Evolutionary conservation across 176 grass and related monocot species (phyloP), one percentile per base, ranked within the genome.

Genomic region (Juncus inflexus): DNA sequence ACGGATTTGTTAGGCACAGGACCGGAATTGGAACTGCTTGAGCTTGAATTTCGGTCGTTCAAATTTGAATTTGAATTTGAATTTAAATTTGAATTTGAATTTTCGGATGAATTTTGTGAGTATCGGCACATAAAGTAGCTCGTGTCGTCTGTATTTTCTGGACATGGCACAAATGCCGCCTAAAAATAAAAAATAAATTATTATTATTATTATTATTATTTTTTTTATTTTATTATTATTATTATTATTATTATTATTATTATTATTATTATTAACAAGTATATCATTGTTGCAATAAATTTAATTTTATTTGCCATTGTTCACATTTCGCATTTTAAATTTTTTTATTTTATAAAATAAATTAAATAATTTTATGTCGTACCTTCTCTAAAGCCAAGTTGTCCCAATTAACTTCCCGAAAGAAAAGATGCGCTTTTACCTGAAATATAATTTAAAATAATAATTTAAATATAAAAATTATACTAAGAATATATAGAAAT

Each of bases 361-460:
- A 70, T 13, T 3, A 35, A 9, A 10, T 37, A 52, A 7, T 15
- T 61, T 61, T 42, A 58, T 19, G 64, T 38, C n/a, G 45, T 55
- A 81, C 78, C 78, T 81, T 74, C 61, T 75, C 70, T 13, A 60
- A 68, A n/a, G 62, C 52, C 9, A 74, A 14, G 54, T 61, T 68
- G 50, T 67, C 15, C 78, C 78, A 81, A 55, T 81, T 64, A 60
- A 81, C 16, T 40, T 75, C 71, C 38, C 67, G 61, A 19, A 81
- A 81, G 55, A 81, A 81, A 2, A 19, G 55, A 47, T 81, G 78
- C 36, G 61, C 70, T 68, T 81, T 81, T 60, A 81, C 78, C 78
- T 81, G 70, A 62, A 74, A 62, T 52, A 60, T 74, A 74, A 66
- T 67, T 61, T 59, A 68, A 39, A 6, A n/a, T n/a, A n/a, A 60